Conservation (phyloP, 1,284 basidiomycete species). For the Cryptococcus sp. region DNA sequence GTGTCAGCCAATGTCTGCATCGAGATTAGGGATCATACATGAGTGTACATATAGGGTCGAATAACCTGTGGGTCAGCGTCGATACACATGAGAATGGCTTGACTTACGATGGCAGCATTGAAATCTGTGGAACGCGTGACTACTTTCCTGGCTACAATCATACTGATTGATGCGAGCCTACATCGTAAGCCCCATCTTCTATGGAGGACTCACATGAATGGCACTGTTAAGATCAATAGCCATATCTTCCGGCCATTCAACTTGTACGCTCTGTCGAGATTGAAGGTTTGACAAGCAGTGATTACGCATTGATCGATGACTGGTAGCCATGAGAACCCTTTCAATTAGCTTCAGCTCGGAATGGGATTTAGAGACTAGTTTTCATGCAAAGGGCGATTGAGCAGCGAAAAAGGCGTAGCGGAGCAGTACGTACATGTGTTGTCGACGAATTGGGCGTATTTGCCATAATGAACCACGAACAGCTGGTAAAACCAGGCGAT, state of each 20-base stretch:
- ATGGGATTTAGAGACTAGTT: not conserved
- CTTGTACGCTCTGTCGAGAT: not conserved
- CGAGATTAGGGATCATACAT: not conserved
- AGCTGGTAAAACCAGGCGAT: not conserved
- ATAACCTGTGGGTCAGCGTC: not conserved
- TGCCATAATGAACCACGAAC: not conserved
- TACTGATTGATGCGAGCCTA: not conserved
- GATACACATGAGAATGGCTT: no score
- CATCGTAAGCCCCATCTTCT: not conserved
- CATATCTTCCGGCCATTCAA: not conserved
- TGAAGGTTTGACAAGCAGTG: not conserved
- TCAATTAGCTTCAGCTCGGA: not conserved
- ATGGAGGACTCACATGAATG: not conserved
- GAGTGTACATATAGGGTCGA: not conserved
- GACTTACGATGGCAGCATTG: no score
- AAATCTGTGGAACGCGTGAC: no score
- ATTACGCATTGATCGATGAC: not conserved
- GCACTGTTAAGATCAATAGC: not conserved
- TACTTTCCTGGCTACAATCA: not conserved
- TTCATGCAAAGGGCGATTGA: no score
- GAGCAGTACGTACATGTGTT: not conserved
- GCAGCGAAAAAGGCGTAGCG: no score
- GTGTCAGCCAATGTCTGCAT: no score
- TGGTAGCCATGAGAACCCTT: not conserved
- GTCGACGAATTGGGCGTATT: not conserved